A percentile compares a stretch with the other conserved stretches of the same genome.
These are phyloP conservation scores for Aspergillus fijiensis DNA, from an alignment of 2,329 filamentous ascomycete genomes.

Conservation along the genomic window DNA sequence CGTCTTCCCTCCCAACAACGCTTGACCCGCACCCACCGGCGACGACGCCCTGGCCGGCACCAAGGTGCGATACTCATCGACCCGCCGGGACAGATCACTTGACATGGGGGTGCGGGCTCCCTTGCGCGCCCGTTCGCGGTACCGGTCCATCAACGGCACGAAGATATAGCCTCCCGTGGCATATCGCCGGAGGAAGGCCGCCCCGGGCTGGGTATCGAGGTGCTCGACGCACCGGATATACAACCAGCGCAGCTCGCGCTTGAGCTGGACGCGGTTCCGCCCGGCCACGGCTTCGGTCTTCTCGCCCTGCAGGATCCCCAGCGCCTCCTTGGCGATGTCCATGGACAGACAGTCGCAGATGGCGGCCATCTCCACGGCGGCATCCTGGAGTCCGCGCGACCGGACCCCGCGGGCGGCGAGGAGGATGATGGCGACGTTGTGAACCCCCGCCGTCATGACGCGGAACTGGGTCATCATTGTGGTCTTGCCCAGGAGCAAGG, in stretches of 20 bases:
- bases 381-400: background rate
- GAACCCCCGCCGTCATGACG: background rate
- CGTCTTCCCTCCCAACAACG: too few relatives aligned
- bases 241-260: too few relatives aligned
- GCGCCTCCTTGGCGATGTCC: conserved; percentile 2
- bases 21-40: too few relatives aligned
- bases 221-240: too few relatives aligned
- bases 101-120: background rate
- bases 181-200: too few relatives aligned
- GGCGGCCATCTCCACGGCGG: background rate
- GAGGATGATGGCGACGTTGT: background rate
- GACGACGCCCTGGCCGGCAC: too few relatives aligned
- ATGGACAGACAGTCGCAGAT: background rate
- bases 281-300: background rate
- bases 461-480: background rate
- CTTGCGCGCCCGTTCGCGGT: background rate
- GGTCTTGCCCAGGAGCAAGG: background rate
- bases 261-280: too few relatives aligned
- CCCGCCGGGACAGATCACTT: background rate
- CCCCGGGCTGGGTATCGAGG: too few relatives aligned
- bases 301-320: background rate
- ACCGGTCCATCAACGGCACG: conserved; percentile 3
- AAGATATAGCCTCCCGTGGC: background rate
- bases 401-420: too few relatives aligned
- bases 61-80: too few relatives aligned